Percentiles rank a stretch among this genome's conserved stretches.
These are phyloP conservation scores for Lipomyces kockii DNA, from an alignment of 805 yeast genomes.

Conservation along the genomic window DNA sequence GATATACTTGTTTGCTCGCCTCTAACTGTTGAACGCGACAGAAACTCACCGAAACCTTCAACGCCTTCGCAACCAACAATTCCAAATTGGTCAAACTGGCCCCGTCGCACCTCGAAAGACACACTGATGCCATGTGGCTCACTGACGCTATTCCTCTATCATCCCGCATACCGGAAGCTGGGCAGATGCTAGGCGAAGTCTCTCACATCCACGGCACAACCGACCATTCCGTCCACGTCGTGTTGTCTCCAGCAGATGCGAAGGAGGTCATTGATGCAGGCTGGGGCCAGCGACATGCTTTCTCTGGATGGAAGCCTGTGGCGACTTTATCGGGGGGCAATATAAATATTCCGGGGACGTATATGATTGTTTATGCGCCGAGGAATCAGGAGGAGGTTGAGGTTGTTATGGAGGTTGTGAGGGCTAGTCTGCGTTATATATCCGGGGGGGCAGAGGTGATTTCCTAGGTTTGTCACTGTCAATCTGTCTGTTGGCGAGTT, in stretches of 20 bases:
- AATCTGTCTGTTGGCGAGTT: no score
- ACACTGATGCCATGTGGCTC: background rate
- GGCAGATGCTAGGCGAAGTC: background rate
- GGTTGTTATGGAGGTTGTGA: background rate
- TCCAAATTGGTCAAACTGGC: background rate
- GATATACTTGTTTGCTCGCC: background rate
- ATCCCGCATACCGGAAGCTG: background rate
- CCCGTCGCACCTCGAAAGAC: background rate
- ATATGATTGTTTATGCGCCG: background rate
- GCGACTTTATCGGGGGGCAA: background rate
- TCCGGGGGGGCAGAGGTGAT: background rate
- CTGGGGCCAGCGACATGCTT: background rate
- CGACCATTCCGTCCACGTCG: conserved; percentile 1
- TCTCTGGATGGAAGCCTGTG: background rate
- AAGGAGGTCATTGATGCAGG: background rate
- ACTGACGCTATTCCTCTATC: background rate
- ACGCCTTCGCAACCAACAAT: background rate
- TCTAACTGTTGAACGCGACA: background rate
- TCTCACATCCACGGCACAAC: conserved; percentile 1
- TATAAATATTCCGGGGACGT: background rate
- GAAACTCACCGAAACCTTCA: conserved; percentile 1
- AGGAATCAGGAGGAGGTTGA: background rate
- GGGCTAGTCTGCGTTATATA: background rate
- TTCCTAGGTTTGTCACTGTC: no score
- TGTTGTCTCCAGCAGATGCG: background rate